These are phyloP conservation scores for Metarhizium brunneum DNA, from an alignment of 2,329 filamentous ascomycete genomes.

Conservation along the genomic window DNA sequence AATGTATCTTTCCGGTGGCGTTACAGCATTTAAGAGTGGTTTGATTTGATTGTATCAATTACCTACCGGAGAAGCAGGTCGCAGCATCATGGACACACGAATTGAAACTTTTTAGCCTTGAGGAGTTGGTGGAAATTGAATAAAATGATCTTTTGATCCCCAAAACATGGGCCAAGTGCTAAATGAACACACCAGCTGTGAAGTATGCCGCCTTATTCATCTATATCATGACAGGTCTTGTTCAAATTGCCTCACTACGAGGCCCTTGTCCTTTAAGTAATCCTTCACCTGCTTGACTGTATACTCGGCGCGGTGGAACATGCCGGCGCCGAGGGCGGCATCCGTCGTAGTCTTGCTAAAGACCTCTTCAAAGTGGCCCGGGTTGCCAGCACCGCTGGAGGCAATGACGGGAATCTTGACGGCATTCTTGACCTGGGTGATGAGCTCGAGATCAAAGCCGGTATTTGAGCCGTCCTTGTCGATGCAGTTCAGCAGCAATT, in stretches of 20 bases:
- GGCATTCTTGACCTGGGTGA: conserved; percentile 76
- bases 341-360: conserved; percentile 81
- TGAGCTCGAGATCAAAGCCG: conserved; percentile 89
- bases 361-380: conserved; percentile 82
- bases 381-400: conserved; percentile 82
- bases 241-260: conserved; percentile 75
- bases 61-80: neutral
- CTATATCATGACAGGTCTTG: conserved; percentile 29
- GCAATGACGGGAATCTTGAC: conserved; percentile 92
- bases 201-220: neutral
- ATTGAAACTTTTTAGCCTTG: neutral
- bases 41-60: neutral
- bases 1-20: neutral
- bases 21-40: neutral
- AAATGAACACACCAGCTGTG: neutral
- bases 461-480: conserved; percentile 92
- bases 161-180: neutral
- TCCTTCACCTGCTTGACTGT: conserved; percentile 93
- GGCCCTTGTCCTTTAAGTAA: conserved; percentile 57
- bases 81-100: neutral
- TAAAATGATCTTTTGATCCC: neutral
- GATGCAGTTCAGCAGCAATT: conserved; percentile 95
- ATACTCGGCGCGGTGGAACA: conserved; percentile 95
- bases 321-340: conserved; percentile 88
- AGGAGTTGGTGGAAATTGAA: neutral